Base-by-base conservation (phyloP, 2,329 filamentous ascomycete genomes). In the Colletotrichum chrysophilum region DNA sequence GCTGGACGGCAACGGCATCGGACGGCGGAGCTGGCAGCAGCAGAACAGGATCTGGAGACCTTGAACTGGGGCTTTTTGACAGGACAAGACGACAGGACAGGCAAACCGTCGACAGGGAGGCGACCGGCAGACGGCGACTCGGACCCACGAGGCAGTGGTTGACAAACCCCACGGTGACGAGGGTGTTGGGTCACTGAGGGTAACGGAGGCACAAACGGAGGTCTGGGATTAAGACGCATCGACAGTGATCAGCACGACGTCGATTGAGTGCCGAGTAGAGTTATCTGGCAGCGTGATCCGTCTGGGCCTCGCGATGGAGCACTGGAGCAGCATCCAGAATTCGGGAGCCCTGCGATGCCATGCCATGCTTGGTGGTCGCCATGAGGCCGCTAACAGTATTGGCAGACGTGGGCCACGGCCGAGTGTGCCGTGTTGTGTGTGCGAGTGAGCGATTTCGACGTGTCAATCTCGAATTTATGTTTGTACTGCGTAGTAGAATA, bases 111-210 rank as follows among this genome's bases (percentile, higher is more conserved):
- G 70, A 69, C 43, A 48, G 43, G 43, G 43, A 48, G 3, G 43
- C 10, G 43, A 48, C 43, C 43, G n/a, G 43, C 43, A 48, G 43
- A 48, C 43, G 65, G 64, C 55, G 55, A 73, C 56, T 36, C 30
- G 56, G 71, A 58, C 43, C 66, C 71, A 70, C 66, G 71, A 70
- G 71, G 43, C 43, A 48, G 43, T 48, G n/a, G 56, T 61, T 61
- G 70, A 72, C 32, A 32, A 56, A 24, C 12, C 43, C 43, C 43
- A 48, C 43, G 43, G 43, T 30, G 56, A 26, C 58, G 58, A 24
- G 34, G 66, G 10, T 52, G 13, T 68, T 60, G 55, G 67, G 30
- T 18, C 12, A 38, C 26, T 30, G n/a, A 34, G 18, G 36, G 34
- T 26, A 32, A n/a, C 62, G 34, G 62, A 66, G 13, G 12, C n/a